phyloP scores from a whole-genome alignment of 805 yeast genomes.

The Suhomyces vadensis region DNA sequence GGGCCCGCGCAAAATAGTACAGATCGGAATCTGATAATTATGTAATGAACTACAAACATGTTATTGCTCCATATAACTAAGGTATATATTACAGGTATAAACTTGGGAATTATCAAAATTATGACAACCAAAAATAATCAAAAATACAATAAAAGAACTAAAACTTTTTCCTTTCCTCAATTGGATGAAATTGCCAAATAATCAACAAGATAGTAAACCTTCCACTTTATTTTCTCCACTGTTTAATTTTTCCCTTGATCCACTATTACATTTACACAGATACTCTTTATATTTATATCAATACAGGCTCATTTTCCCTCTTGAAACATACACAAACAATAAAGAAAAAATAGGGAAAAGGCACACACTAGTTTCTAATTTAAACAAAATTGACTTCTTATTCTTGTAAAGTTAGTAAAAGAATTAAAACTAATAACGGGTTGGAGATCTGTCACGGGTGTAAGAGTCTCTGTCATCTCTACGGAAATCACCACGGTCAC shows the following conservation, averaged over 20 bases:
- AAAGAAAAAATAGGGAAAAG: conserved; percentile 5
- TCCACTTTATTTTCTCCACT: no score
- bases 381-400: conserved; percentile 2
- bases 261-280: conserved; percentile 5
- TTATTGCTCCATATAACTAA: no score
- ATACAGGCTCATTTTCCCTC: conserved; percentile 9
- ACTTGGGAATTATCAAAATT: no score
- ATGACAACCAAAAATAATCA: neutral
- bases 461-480: conserved; percentile 51
- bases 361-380: conserved; percentile 7
- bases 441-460: conserved; percentile 65
- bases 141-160: neutral
- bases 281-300: conserved; percentile 9
- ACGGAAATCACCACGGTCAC: conserved; percentile 40
- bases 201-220: no score
- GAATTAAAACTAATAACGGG: conserved; percentile 52
- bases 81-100: no score
- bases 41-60: no score
- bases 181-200: neutral
- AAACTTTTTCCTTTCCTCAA: neutral
- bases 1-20: no score
- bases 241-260: no score
- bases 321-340: conserved; percentile 8
- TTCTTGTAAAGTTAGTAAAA: conserved; percentile 1
- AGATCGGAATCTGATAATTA: no score